Evolutionary conservation across 352 stramenopile species (phyloP), one percentile per base, ranked within the genome.

Genomic region (Phytophthora ramorum): DNA sequence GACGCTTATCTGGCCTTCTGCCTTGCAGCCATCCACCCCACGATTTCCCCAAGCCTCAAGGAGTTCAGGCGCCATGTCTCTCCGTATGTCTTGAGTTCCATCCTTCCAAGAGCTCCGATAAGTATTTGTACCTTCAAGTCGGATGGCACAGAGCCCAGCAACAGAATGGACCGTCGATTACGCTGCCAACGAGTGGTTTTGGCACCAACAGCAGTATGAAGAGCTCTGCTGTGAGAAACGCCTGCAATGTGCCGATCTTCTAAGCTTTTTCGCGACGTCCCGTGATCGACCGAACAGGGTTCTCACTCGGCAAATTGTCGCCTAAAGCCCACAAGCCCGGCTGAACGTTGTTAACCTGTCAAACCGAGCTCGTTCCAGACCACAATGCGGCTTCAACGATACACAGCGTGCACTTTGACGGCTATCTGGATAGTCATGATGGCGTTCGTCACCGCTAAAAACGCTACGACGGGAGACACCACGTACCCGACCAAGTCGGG

Each of bases 401-500:
- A 22, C 44, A 24, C 62, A 2, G 4, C 13, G n/a, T 60, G 16
- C 30, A 26, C 24, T 10, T 17, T 50, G 4, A 38, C 7, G 9
- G 3, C 65, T 7, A 14, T 52, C 16, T 63, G 34, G 50, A 24
- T 17, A 2, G 13, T 55, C 32, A 44, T 19, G 22, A 4, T 58
- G 13, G 50, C 30, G 32, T 30, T 46, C 4, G 16, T 3, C 10
- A 62, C 19, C 4, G 55, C 49, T 16, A 63, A 58, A 34, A 71
- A 63, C 50, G 28, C 43, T 26, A 51, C 55, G 19, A 58, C 34
- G 13, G 19, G 22, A 41, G 55, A 55, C 7, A 30, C 58, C n/a
- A 64, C 58, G 5, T 75, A 75, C 40, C 64, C 73, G 40, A 75
- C 70, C 22, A 76, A 76, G 44, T 79, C 69, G 2, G 69, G 73